Evolutionary conservation across 805 yeast species (phyloP).

Genomic region (Starmerella vaccinii): DNA sequence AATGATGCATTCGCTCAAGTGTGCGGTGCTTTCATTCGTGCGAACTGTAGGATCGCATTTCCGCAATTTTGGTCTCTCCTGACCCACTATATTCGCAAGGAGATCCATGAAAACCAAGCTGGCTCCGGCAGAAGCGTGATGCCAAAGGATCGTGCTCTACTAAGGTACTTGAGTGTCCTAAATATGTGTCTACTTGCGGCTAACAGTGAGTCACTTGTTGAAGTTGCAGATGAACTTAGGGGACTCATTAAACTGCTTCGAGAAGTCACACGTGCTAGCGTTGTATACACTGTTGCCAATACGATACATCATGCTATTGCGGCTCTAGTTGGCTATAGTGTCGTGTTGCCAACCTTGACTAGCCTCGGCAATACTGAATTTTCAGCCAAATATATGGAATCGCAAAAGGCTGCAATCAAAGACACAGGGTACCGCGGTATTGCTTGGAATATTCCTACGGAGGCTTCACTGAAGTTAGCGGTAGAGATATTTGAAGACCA

Average conservation of each 20-base stretch:
- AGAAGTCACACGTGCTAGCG: constrained; percentile 50
- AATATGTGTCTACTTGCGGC: constrained; percentile 65
- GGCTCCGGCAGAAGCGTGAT: constrained; percentile 58
- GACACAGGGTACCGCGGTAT: constrained; percentile 42
- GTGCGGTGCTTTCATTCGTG: constrained; percentile 58
- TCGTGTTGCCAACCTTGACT: constrained; percentile 7
- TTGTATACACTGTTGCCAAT: constrained; percentile 51
- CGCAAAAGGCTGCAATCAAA: constrained; percentile 30
- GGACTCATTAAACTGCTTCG: constrained; percentile 39
- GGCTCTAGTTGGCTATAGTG: constrained; percentile 38
- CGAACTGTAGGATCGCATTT: constrained; percentile 45
- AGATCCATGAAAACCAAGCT: constrained; percentile 68
- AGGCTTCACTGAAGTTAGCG: constrained; percentile 49
- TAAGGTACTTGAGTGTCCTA: constrained; percentile 59
- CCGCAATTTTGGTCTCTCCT: constrained; percentile 38
- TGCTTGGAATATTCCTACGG: constrained; percentile 66
- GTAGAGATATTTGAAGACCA: constrained; percentile 46
- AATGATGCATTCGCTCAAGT: constrained; percentile 61
- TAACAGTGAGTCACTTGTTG: constrained; percentile 38
- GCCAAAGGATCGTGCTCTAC: constrained; percentile 68
- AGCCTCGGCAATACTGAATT: constrained; percentile 6
- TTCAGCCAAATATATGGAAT: not conserved
- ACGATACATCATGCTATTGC: constrained; percentile 58
- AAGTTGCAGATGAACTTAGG: constrained; percentile 38
- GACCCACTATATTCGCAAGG: constrained; percentile 46